Evolutionary conservation across 2,329 filamentous ascomycete species (phyloP), one percentile per base, ranked within the genome.

Genomic region (Cladophialophora yegresii): DNA sequence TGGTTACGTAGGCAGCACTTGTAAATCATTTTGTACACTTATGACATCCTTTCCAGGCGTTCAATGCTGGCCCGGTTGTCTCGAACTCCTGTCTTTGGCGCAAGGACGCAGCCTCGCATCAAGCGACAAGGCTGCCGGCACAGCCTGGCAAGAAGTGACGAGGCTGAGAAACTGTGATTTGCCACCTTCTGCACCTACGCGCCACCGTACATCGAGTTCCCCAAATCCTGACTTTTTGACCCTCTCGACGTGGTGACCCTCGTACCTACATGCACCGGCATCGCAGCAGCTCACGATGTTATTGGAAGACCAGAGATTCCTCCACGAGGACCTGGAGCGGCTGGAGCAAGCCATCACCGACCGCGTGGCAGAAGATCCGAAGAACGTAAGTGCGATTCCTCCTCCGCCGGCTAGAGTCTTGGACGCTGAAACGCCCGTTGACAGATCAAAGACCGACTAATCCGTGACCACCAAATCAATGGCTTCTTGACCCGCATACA

Each of bases 261-360:
- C n/a, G 16, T 23, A 58, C 16, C 55, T 16, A 23, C 16, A 8
- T 43, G 49, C 45, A 0, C 7, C 10, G 32, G 23, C 30, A 23
- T 9, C n/a, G 28, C 12, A 20, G 30, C 26, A 22, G 36, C 10
- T 43, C 62, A 70, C 61, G 16, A 87, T 97, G 92, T 81, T 96
- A 71, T 80, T 97, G 69, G 96, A 99, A 82, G 93, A 98, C 72
- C 90, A 98, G 79, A 87, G 95, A 72, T 92, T 91, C 73, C 86
- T 97, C 72, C 93, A 97, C 73, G 95, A 99, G 85, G 95, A 99
- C 79, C 82, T 99, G 57, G 95, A 99, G 83, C 89, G 95, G 69
- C 85, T 99, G 65, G 95, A 99, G 79, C 92, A 96, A 77, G 95
- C 91, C 60, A 89, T 97, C 73, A 89, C 91, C 61, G 93, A 98